Evolutionary conservation across 768 basidiomycete genomes (phyloP).

Genomic region (Termitomyces eurrhizus): DNA sequence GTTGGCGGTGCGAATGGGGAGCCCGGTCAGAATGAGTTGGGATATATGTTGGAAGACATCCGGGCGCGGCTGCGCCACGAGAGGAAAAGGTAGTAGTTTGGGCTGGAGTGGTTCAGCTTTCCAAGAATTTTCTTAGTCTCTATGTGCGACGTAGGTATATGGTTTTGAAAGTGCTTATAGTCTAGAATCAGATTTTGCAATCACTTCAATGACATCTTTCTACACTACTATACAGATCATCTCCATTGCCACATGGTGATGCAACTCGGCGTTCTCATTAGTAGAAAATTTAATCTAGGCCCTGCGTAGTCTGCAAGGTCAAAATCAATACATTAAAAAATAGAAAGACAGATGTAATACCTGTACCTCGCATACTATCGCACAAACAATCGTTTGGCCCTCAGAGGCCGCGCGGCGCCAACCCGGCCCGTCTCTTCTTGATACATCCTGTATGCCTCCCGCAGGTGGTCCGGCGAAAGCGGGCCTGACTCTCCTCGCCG

Average conservation of each 20-base stretch:
- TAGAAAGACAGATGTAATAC: too few species aligned
- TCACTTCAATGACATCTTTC: too few species aligned
- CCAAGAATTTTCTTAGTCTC: background rate
- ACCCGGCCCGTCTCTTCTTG: slow-evolving; percentile 79
- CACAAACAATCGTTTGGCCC: slow-evolving; percentile 72
- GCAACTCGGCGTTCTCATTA: too few species aligned
- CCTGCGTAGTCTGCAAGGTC: too few species aligned
- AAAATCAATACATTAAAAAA: too few species aligned
- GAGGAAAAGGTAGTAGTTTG: slow-evolving; percentile 4
- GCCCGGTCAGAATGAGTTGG: slow-evolving; percentile 50
- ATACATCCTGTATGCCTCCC: slow-evolving; percentile 85
- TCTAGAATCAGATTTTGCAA: too few species aligned
- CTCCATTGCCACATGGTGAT: too few species aligned
- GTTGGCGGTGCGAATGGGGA: slow-evolving; percentile 43
- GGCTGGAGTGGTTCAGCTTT: too few species aligned
- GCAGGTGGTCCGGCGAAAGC: slow-evolving; percentile 82
- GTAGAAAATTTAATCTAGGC: too few species aligned
- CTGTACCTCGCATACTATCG: slow-evolving; percentile 29
- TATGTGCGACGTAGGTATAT: too few species aligned
- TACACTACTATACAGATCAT: too few species aligned
- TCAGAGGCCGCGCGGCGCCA: slow-evolving; percentile 68
- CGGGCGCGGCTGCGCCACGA: slow-evolving; percentile 40
- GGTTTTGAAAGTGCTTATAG: too few species aligned
- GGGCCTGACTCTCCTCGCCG: slow-evolving; percentile 74
- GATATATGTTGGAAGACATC: slow-evolving; percentile 52